phyloP scores from a whole-genome alignment of 495 filamentous ascomycete species.

The Penicilliopsis zonata region DNA sequence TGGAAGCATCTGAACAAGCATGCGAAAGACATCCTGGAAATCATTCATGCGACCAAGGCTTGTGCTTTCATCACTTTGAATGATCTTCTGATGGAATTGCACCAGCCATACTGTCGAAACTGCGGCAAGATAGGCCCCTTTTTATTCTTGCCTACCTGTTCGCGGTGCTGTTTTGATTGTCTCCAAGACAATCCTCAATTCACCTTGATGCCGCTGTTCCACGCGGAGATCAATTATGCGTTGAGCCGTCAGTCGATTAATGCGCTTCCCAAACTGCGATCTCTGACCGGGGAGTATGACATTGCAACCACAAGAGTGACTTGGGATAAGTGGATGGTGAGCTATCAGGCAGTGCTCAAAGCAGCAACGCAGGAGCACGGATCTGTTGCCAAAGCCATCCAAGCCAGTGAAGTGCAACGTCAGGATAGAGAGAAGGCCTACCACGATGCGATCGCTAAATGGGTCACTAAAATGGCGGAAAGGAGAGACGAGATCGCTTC shows the following conservation, averaged over 20 bases:
- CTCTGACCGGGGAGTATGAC: too few species aligned
- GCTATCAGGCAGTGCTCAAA: too few species aligned
- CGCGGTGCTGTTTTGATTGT: not conserved
- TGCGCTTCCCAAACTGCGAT: too few species aligned
- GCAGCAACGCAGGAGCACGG: too few species aligned
- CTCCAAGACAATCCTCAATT: not conserved
- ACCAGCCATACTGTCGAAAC: not conserved
- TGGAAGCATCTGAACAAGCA: not conserved
- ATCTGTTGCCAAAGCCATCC: too few species aligned
- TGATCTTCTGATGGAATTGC: not conserved
- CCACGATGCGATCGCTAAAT: too few species aligned
- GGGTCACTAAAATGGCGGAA: too few species aligned
- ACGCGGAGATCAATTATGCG: not conserved
- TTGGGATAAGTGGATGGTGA: too few species aligned
- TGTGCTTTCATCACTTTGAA: not conserved
- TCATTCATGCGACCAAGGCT: not conserved
- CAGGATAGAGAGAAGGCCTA: too few species aligned
- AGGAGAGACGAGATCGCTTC: too few species aligned
- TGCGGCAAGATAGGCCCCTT: not conserved
- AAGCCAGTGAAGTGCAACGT: too few species aligned
- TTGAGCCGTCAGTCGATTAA: not conserved
- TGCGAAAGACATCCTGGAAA: not conserved
- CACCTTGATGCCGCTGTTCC: not conserved
- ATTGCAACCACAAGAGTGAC: too few species aligned
- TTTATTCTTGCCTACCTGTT: not conserved